Evolutionary conservation across 352 stramenopile genomes (phyloP), one percentile per base, ranked within the genome.

Genomic region (Phytophthora aleatoria): DNA sequence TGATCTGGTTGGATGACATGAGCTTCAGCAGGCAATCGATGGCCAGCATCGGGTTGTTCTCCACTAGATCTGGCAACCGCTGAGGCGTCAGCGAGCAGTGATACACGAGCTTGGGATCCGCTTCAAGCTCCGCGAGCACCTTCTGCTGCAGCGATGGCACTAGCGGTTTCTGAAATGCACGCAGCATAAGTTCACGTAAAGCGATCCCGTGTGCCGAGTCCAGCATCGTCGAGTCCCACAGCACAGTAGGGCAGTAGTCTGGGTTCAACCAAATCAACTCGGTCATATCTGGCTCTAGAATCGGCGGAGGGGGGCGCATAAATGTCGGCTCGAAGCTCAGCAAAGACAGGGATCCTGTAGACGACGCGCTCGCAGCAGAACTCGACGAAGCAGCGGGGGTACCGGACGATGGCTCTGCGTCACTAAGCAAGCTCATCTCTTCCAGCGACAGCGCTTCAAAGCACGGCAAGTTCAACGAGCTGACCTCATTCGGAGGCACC

Each of bases 11-110:
- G 50, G 85, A 95, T 31, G 83, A 89, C 85, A 95, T 95, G 51
- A 96, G 79, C 76, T 96, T 95, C 44, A 96, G 68, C 50, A 99
- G 77, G 62, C 95, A 99, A 77, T 99, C 94, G 49, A 98, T 98
- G 35, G 97, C 97, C 54, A 99, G 90, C 79, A 98, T 96, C 27
- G 97, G 97, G 76, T 99, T 99, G 70, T 99, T 98, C 74, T 99
- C 96, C 16, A 99, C 97, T 38, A 99, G 78, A 63, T 95, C 88
- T n/a, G 96, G 94, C 54, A 99, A 80, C 20, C 96, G 96, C 64
- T 96, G 90, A 27, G 96, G 95, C 12, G 91, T 97, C 56, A 99
- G 74, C 33, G 91, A 94, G 69, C 91, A 97, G 57, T 97, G 81
- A 77, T 97, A 97, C 66, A 97, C 90, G 28, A 97, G 79, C 48